Evolutionary conservation across 768 basidiomycete genomes (phyloP), one percentile per base, ranked within the genome.

Genomic region (Nevesoporus exiguus): DNA sequence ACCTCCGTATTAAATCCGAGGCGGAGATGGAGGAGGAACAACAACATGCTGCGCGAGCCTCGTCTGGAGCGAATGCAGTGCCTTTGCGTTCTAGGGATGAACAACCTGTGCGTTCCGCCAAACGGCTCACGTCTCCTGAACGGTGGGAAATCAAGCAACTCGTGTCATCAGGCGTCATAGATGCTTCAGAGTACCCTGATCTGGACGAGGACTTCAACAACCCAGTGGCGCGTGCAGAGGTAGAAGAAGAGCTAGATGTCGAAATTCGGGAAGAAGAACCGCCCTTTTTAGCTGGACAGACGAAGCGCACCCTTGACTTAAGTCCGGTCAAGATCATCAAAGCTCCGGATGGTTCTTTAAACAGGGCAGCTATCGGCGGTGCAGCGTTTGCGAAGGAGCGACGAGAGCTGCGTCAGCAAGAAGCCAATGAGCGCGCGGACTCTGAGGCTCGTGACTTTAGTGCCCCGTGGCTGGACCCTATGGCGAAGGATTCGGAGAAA

Each of bases 101-200:
- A 57, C 79, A 59, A 73, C 76, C 64, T 42, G 79, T 85, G 15
- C 83, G 85, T 30, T 90, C 88, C 3, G 92, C 93, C 0, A 94
- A 93, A 66, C 82, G 96, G 15, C 75, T 98, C 53, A 95, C 95
- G 1, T 94, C 91, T 7, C 97, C 97, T 1, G 97, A 99, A 71
- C 85, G 97, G 27, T 99, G 97, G 94, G 97, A 99, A 75, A 95
- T 99, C 72, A 98, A 98, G 71, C 97, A 98, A 69, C 83, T 99
- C 52, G 97, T 98, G 51, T 90, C 97, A 1, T 97, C 94, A 29
- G 97, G 97, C 40, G 90, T 86, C 15, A 81, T 98, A 51, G 85
- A 86, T 59, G 88, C 95, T 11, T 88, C 94, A 5, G 97, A 98
- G 69, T 96, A 95, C 64, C 94, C 93, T 3, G 91, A 96, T 29